Evolutionary conservation across 805 yeast genomes (phyloP).

Genomic region (Yamadazyma phyllophila): DNA sequence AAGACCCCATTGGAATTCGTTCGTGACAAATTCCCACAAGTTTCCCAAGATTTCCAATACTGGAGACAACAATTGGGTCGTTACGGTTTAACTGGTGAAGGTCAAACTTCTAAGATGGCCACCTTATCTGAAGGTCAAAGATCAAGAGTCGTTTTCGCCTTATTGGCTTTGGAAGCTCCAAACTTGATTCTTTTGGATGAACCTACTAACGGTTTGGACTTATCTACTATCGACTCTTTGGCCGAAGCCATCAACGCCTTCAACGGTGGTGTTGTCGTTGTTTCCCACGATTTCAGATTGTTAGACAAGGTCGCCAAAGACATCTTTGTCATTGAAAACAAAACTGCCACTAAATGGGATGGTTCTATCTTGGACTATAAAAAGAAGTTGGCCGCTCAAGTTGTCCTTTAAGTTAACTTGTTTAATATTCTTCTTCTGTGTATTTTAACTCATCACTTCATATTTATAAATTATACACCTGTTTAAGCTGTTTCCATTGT

Average conservation of each 20-base stretch:
- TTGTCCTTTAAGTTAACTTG: conserved; percentile 51
- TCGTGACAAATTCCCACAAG: conserved; percentile 83
- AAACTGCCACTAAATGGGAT: conserved; percentile 96
- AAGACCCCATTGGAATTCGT: conserved; percentile 95
- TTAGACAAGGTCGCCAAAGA: conserved; percentile 97
- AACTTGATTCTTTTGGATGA: conserved; percentile 94
- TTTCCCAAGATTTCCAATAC: conserved; percentile 98
- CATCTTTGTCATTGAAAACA: conserved; percentile 92
- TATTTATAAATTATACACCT: conserved; percentile 5
- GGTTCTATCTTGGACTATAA: conserved; percentile 88
- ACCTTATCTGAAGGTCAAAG: conserved; percentile 98
- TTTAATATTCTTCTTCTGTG: conserved; percentile 6
- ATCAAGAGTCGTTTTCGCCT: conserved; percentile 96
- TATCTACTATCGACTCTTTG: conserved; percentile 95
- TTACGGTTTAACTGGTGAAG: conserved; percentile 98
- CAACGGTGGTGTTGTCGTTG: conserved; percentile 98
- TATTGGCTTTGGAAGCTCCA: conserved; percentile 92
- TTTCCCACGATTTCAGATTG: conserved; percentile 97
- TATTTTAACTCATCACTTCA: conserved; percentile 9
- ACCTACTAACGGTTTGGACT: conserved; percentile 99
- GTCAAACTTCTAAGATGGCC: conserved; percentile 98
- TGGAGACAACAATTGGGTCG: conserved; percentile 98
- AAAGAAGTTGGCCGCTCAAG: conserved; percentile 88
- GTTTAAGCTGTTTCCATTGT: neutral
- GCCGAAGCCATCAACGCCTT: conserved; percentile 94